phyloP scores from a whole-genome alignment of 2,329 filamentous ascomycete genomes.

The Neurospora sp. region DNA sequence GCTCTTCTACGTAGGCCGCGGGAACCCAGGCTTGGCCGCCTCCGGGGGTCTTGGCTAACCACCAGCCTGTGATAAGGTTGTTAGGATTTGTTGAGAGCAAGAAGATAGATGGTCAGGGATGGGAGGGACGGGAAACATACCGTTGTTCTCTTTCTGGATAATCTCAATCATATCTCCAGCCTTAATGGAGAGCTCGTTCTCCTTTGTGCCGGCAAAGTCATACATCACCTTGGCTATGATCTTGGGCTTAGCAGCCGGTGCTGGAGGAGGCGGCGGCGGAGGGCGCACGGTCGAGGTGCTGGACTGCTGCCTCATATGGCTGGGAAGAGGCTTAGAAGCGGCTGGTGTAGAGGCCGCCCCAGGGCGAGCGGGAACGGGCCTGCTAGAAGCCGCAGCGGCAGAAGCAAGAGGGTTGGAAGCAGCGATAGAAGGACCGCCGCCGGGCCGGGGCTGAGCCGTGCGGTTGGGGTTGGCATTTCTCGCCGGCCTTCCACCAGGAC shows the following conservation, averaged over 20 bases:
- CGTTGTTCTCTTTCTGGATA: slow-evolving; percentile 90
- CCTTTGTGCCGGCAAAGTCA: slow-evolving; percentile 75
- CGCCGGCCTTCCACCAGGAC: slow-evolving; percentile 71
- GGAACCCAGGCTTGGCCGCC: slow-evolving; percentile 91
- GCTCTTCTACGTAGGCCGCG: slow-evolving; percentile 86
- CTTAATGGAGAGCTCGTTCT: slow-evolving; percentile 73
- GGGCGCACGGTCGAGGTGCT: slow-evolving; percentile 47
- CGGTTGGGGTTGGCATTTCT: slow-evolving; percentile 47
- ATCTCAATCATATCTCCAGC: slow-evolving; percentile 79
- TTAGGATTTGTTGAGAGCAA: slow-evolving; percentile 17
- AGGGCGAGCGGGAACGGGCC: slow-evolving; percentile 19
- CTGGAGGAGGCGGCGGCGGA: slow-evolving; percentile 57
- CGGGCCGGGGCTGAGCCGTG: slow-evolving; percentile 33
- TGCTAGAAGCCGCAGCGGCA: slow-evolving; percentile 14
- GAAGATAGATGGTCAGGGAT: neutral
- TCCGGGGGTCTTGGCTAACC: slow-evolving; percentile 66
- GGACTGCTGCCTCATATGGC: slow-evolving; percentile 45
- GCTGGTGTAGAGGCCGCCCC: slow-evolving; percentile 18
- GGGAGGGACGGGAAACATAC: slow-evolving; percentile 43
- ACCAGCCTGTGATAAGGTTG: slow-evolving; percentile 65
- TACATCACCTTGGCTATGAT: slow-evolving; percentile 84
- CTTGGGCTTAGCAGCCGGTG: slow-evolving; percentile 55
- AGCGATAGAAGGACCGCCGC: slow-evolving; percentile 21
- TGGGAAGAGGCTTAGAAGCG: slow-evolving; percentile 27
- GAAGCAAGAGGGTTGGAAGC: slow-evolving; percentile 7